Evolutionary conservation across 805 yeast genomes (phyloP).

Genomic region (Wickerhamomyces queroliae): DNA sequence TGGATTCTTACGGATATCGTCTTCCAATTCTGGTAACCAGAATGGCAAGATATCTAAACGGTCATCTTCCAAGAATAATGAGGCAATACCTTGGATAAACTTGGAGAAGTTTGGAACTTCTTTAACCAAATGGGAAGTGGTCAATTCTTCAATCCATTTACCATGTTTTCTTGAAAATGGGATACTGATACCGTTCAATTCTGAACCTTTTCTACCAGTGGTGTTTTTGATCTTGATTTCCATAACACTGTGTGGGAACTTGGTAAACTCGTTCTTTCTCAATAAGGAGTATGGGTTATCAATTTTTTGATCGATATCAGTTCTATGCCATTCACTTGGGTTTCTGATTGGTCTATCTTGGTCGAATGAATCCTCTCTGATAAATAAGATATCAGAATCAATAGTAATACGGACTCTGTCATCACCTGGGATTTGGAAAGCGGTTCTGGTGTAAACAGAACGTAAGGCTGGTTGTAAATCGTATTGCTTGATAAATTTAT

Average conservation of each 20-base stretch:
- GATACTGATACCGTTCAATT: conserved; percentile 26
- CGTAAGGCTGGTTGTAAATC: conserved; percentile 82
- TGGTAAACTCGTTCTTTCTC: conserved; percentile 78
- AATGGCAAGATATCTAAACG: conserved; percentile 85
- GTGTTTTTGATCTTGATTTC: conserved; percentile 68
- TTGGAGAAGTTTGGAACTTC: conserved; percentile 93
- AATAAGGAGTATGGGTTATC: conserved; percentile 64
- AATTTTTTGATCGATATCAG: conserved; percentile 78
- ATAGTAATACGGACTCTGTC: conserved; percentile 85
- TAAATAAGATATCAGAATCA: conserved; percentile 81
- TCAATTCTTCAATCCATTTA: conserved; percentile 83
- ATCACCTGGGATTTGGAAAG: conserved; percentile 98
- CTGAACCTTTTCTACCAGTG: conserved; percentile 28
- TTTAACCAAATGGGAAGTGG: conserved; percentile 77
- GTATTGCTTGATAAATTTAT: conserved; percentile 55
- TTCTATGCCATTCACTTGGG: conserved; percentile 86
- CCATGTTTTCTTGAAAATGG: conserved; percentile 44
- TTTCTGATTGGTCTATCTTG: conserved; percentile 82
- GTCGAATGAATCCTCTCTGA: conserved; percentile 89
- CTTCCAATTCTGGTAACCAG: conserved; percentile 90
- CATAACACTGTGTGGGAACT: conserved; percentile 84
- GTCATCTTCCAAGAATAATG: conserved; percentile 85
- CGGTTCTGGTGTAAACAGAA: conserved; percentile 84
- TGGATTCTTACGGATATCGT: conserved; percentile 73
- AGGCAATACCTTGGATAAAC: conserved; percentile 88